phyloP scores from a whole-genome alignment of 805 yeast genomes.

The Sugiyamaella lignohabitans region DNA sequence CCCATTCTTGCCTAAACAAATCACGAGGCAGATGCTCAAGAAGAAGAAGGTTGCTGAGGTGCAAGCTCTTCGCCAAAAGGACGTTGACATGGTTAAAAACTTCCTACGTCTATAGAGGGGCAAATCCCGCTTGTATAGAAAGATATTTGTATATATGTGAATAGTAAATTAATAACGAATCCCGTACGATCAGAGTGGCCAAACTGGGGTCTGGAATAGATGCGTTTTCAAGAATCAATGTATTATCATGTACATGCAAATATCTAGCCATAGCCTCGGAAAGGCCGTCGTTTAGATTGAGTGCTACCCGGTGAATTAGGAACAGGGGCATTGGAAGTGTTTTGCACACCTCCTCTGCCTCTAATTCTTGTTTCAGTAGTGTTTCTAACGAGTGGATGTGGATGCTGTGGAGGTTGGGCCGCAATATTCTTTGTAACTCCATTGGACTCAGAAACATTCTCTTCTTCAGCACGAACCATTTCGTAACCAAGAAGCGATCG shows the following conservation, averaged over 20 bases:
- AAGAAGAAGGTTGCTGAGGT: conserved; percentile 35
- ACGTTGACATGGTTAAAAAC: conserved; percentile 35
- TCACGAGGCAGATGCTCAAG: conserved; percentile 43
- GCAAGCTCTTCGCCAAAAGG: conserved; percentile 24
- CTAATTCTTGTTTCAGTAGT: conserved; percentile 12
- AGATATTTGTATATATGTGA: conserved; percentile 4
- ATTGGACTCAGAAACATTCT: neutral
- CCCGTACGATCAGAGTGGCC: conserved; percentile 13
- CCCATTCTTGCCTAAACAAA: conserved; percentile 53
- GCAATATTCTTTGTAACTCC: neutral
- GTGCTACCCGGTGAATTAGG: neutral
- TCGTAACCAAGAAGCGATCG: conserved; percentile 16
- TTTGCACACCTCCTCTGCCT: conserved; percentile 22
- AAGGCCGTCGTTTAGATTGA: neutral
- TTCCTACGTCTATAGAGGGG: conserved; percentile 30
- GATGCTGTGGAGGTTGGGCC: neutral
- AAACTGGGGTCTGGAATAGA: too few species aligned
- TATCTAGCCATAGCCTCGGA: neutral
- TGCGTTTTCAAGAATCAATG: too few species aligned
- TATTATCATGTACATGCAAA: too few species aligned
- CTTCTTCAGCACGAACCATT: neutral
- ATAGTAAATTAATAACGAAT: conserved; percentile 7
- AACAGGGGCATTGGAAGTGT: neutral
- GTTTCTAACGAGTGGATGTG: conserved; percentile 1
- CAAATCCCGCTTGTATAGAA: conserved; percentile 14